Percentiles rank a stretch among this genome's conserved stretches.
Conservation (phyloP, 2,329 filamentous ascomycete genomes). For the Fusarium redolens region DNA sequence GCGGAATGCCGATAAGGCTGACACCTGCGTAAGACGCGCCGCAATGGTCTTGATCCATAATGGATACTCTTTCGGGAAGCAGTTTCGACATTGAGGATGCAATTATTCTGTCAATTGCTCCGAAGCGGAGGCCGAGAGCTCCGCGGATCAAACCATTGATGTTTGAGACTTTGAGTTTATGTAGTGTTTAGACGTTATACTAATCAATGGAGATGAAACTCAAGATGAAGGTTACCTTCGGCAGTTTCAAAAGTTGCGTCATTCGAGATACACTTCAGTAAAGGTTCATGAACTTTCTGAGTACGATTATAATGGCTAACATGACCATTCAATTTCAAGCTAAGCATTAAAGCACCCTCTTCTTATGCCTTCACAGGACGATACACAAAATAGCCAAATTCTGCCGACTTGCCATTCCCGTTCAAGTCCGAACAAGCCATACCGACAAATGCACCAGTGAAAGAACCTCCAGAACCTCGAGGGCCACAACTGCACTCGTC, state of each 20-base stretch:
- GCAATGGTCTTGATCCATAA: background rate
- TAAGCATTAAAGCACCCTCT: no score
- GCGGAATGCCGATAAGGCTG: constrained; percentile 7
- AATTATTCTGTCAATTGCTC: background rate
- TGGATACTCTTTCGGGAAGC: background rate
- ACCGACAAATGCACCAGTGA: constrained; percentile 70
- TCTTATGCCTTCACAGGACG: background rate
- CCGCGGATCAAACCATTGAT: background rate
- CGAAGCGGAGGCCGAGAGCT: background rate
- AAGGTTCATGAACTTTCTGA: background rate
- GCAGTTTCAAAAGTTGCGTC: background rate
- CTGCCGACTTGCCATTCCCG: constrained; percentile 58
- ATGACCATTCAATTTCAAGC: no score
- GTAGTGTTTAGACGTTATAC: background rate
- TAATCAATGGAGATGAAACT: background rate
- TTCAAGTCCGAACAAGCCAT: constrained; percentile 67
- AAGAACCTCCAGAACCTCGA: constrained; percentile 69
- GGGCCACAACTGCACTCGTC: constrained; percentile 68
- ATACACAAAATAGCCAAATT: constrained; percentile 60
- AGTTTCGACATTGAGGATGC: background rate
- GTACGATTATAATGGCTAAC: no score
- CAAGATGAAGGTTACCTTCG: background rate
- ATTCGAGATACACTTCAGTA: background rate
- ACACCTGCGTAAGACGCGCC: background rate
- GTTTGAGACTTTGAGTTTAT: background rate